Conservation (phyloP, 202 grass and related monocot genomes). For the Eragrostis tef region DNA sequence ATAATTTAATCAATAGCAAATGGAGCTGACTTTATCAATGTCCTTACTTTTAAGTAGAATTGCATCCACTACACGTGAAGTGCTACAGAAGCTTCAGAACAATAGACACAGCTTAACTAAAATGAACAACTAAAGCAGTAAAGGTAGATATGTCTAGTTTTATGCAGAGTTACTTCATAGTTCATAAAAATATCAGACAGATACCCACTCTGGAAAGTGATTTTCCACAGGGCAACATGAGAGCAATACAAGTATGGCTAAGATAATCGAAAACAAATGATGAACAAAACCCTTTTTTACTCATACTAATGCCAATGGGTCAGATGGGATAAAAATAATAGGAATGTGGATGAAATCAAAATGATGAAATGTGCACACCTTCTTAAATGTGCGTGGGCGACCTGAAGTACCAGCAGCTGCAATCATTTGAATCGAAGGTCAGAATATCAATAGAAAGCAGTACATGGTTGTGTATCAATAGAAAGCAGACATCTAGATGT, state of each 20-base stretch:
- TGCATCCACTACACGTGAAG: conserved; percentile 8
- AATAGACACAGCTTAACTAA: neutral
- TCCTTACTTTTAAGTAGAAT: conserved; percentile 3
- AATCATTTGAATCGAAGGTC: conserved; percentile 53
- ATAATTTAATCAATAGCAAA: neutral
- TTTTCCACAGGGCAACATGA: neutral
- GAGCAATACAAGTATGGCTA: conserved; percentile 2
- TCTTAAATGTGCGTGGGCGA: conserved; percentile 84
- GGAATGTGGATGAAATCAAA: conserved; percentile 8
- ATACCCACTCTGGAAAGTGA: neutral
- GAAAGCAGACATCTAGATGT: neutral
- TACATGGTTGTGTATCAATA: neutral
- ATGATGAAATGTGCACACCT: conserved; percentile 51
- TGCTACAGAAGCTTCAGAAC: neutral
- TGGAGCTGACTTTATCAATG: neutral
- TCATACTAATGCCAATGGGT: neutral
- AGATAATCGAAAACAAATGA: conserved; percentile 7
- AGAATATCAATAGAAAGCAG: too few relatives aligned
- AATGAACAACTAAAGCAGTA: neutral
- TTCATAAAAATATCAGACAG: conserved; percentile 16
- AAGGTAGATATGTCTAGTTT: neutral
- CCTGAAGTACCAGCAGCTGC: conserved; percentile 85
- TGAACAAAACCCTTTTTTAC: conserved; percentile 10
- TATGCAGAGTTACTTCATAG: too few relatives aligned
- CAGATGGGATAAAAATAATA: neutral